phyloP scores from a whole-genome alignment of 2,329 filamentous ascomycete species.

The Neonectria faginata region DNA sequence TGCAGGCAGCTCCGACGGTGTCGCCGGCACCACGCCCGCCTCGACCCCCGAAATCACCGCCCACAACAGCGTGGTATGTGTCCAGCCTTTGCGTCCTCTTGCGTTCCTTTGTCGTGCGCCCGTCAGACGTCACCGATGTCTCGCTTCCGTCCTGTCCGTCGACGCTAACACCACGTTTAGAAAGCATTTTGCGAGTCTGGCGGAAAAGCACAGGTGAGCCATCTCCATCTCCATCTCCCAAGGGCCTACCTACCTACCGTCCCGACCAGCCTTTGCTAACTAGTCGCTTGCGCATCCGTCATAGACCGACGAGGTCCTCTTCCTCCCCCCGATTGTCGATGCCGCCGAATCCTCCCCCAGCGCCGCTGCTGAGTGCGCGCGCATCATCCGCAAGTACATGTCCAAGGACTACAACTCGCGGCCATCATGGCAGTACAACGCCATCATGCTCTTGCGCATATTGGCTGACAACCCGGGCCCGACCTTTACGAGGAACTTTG shows the following conservation, averaged over 20 bases:
- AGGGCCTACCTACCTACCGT: neutral
- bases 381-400: constrained; percentile 84
- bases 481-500: constrained; percentile 91
- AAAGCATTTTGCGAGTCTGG: constrained; percentile 85
- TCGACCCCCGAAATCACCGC: constrained; percentile 77
- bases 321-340: constrained; percentile 93
- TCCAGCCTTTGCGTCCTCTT: constrained; percentile 2
- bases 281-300: neutral
- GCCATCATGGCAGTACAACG: constrained; percentile 89
- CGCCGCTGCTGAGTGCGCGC: constrained; percentile 84
- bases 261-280: constrained; percentile 21
- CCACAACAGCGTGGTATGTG: constrained; percentile 72
- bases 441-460: constrained; percentile 94
- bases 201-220: constrained; percentile 66
- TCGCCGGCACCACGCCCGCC: constrained; percentile 47
- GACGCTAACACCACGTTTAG: constrained; percentile 57
- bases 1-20: constrained; percentile 26
- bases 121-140: constrained; percentile 5
- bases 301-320: constrained; percentile 89
- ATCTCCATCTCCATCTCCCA: constrained; percentile 25
- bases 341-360: constrained; percentile 90
- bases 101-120: constrained; percentile 10
- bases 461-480: constrained; percentile 90
- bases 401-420: constrained; percentile 74
- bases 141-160: constrained; percentile 21